Evolutionary conservation across 108 stramenopile species (phyloP), one percentile per base, ranked within the genome.

Genomic region (Skeletonema grethae): DNA sequence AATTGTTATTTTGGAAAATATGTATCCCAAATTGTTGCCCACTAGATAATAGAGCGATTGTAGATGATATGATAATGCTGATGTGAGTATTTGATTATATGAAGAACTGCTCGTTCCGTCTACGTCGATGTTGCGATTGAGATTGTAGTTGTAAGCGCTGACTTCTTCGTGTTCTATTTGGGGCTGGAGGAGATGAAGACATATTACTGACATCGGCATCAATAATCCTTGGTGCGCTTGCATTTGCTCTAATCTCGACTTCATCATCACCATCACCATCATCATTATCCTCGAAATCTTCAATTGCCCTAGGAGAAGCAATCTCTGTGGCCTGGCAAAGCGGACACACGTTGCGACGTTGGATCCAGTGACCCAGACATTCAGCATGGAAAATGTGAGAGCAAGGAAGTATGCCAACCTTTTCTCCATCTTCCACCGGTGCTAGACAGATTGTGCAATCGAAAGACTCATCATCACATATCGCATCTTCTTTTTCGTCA

Each of bases 321-420:
- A 93, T 72, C 45, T 86, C 77, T 30, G 63, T 30, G 16, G 61
- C 25, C 62, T 88, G 84, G 63, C 93, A 94, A 20, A 94, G 61
- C 11, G 93, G 93, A 69, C 93, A 94, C 28, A 68, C 70, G 77
- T 94, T 94, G 28, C 77, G 67, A 25, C 88, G 76, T 36, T 59
- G 45, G 25, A 92, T 72, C 91, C 91, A 92, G 50, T 77, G 46
- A 59, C 79, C 78, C 31, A 92, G 65, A 43, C 91, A 92, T 16
- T 87, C 84, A 11, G 68, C 75, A 60, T 92, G 91, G 61, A 88
- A 92, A 15, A 84, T 63, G 57, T 92, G 91, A 0, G 69, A 60
- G 63, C 91, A 92, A 2, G 70, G 61, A 6, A 90, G 63, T 32
- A 72, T 75, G 24, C 91, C 87, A 32, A 92, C 84, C 9, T 75